phyloP scores from a whole-genome alignment of 257 asterid species.

The Plantago elongata region DNA sequence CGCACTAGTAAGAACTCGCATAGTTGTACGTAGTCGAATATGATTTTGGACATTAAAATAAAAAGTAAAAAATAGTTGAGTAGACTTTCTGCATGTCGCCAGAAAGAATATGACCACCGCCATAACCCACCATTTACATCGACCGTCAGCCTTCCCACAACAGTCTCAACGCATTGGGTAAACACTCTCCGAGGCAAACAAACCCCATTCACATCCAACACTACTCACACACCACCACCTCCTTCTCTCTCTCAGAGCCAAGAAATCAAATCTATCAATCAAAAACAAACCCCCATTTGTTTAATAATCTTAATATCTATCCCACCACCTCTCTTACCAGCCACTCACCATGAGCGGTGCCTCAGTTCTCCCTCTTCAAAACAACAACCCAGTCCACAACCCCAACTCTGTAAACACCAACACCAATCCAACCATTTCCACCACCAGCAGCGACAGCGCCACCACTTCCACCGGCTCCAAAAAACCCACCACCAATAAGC shows the following conservation, averaged over 20 bases:
- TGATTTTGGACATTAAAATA: background rate
- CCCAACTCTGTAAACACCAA: conserved; percentile 21
- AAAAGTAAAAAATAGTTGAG: too few species aligned
- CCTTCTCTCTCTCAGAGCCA: background rate
- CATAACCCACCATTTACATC: conserved; percentile 58
- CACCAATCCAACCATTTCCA: conserved; percentile 20
- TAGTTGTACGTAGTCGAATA: too few species aligned
- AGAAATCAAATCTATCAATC: background rate
- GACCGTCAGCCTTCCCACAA: conserved; percentile 20
- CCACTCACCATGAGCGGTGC: conserved; percentile 66
- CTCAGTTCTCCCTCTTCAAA: conserved; percentile 25
- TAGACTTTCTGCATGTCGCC: too few species aligned
- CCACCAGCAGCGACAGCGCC: conserved; percentile 16
- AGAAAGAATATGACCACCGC: conserved; percentile 45
- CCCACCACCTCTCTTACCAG: conserved; percentile 23
- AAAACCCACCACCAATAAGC: background rate
- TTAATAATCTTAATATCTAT: background rate
- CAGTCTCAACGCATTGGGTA: conserved; percentile 50
- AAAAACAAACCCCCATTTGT: background rate
- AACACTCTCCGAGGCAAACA: conserved; percentile 43
- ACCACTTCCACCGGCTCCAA: background rate
- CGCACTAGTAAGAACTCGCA: too few species aligned
- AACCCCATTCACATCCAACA: background rate
- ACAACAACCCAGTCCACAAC: conserved; percentile 24
- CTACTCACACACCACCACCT: background rate